These are phyloP conservation scores for Verticillium albo-atrum DNA, from an alignment of 2,329 filamentous ascomycete genomes.

Conservation along the genomic window DNA sequence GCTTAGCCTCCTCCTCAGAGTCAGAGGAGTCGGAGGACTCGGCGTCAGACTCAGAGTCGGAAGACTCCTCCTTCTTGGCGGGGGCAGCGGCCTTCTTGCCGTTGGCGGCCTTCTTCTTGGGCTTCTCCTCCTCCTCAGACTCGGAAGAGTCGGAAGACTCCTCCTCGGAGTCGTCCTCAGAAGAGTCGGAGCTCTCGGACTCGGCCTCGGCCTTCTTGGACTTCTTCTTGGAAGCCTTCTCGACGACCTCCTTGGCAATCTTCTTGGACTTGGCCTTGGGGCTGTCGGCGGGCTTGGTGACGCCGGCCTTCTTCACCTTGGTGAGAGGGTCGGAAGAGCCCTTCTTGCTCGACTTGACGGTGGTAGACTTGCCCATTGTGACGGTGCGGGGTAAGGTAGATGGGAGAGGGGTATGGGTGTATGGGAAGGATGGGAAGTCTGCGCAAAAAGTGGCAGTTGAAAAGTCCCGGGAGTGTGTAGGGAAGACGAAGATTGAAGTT, in stretches of 20 bases:
- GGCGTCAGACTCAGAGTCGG: slow-evolving; percentile 32
- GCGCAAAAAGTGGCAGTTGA: background rate
- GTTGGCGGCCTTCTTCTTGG: slow-evolving; percentile 12
- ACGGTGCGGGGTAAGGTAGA: slow-evolving; percentile 8
- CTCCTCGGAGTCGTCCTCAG: slow-evolving; percentile 24
- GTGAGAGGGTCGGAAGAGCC: slow-evolving; percentile 44
- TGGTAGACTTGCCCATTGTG: slow-evolving; percentile 54
- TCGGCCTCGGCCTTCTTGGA: slow-evolving; percentile 26
- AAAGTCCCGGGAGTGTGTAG: background rate
- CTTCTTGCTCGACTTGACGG: slow-evolving; percentile 48
- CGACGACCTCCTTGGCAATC: slow-evolving; percentile 54
- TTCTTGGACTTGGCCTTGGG: slow-evolving; percentile 65
- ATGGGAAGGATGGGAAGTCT: background rate
- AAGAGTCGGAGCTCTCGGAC: slow-evolving; percentile 16
- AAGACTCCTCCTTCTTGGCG: slow-evolving; percentile 2
- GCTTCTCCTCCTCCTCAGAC: slow-evolving; percentile 22
- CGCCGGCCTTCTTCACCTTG: slow-evolving; percentile 60
- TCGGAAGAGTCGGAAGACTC: slow-evolving; percentile 8
- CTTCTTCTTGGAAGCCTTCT: slow-evolving; percentile 42
- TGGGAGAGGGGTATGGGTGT: background rate
- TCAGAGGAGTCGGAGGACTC: slow-evolving; percentile 31
- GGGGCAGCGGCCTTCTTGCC: slow-evolving; percentile 16
- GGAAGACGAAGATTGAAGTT: background rate
- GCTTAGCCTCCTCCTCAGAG: slow-evolving; percentile 31
- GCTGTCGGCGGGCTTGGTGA: slow-evolving; percentile 63